Evolutionary conservation across 805 yeast species (phyloP), one percentile per base, ranked within the genome.

Genomic region (Cyberlindnera americana): DNA sequence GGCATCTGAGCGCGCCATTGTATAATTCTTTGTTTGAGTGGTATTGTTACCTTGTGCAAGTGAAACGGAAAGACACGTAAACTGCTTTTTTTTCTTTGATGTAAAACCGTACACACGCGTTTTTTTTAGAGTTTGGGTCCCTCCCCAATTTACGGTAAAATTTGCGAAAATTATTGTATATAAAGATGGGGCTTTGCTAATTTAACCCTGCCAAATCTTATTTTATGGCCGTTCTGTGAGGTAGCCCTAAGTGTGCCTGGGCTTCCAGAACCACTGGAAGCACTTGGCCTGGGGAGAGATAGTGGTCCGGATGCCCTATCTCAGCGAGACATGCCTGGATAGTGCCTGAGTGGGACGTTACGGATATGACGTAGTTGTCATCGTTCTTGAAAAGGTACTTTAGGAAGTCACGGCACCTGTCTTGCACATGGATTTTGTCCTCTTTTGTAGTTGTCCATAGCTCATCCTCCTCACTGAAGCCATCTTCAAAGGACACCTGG

Each of bases 1-100:
- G 31, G 59, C 57, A 25, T 56, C 59, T 17, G 57, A 52, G 28
- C 59, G 56, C 11, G 56, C 57, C 60, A 56, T 54, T n/a, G 18
- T 44, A 7, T 21, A 21, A 7, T 21, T 7, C 23, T 21, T 21
- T n/a, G n/a, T n/a, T n/a, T n/a, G n/a, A n/a, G n/a, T n/a, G n/a
- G n/a, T n/a, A n/a, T n/a, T n/a, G n/a, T n/a, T n/a, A n/a, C n/a
- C 16, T 17, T 28, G 14, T 28, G 29, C 18, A n/a, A n/a, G n/a
- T n/a, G n/a, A n/a, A n/a, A n/a, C n/a, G 10, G 23, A 21, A 21
- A 25, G 28, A 25, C 28, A 25, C 28, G 28, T 25, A 25, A 25
- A 22, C 25, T 9, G 8, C 12, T 22, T 12, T 22, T 22, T 22
- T 22, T 22, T 22, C 25, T 22, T 22, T 8, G 12, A 9, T 12